phyloP scores from a whole-genome alignment of 2,329 filamentous ascomycete genomes.

The Xylariaceae sp. region DNA sequence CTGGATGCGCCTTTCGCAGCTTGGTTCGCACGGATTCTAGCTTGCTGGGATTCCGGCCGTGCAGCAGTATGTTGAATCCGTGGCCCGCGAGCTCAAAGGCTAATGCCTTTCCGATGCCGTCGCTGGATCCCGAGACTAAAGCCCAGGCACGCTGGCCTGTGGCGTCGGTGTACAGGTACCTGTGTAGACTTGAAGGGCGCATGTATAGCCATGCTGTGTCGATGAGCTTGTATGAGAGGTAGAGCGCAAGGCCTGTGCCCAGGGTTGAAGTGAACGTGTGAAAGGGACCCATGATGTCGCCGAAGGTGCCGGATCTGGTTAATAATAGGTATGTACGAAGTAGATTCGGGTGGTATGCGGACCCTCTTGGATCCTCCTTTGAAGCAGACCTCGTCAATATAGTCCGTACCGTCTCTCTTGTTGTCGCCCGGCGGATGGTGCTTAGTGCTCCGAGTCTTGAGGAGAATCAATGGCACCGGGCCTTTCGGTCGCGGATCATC shows the following conservation, averaged over 20 bases:
- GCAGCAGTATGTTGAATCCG: slow-evolving; percentile 54
- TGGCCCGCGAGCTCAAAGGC: slow-evolving; percentile 43
- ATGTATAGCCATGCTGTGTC: slow-evolving; percentile 19
- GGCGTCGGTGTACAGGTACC: slow-evolving; percentile 23
- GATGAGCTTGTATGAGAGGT: slow-evolving; percentile 14
- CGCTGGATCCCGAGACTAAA: slow-evolving; percentile 47
- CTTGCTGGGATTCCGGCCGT: slow-evolving; percentile 46
- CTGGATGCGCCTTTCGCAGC: slow-evolving; percentile 37
- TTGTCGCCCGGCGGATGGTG: too few species aligned
- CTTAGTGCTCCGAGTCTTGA: too few species aligned
- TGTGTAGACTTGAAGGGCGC: slow-evolving; percentile 17
- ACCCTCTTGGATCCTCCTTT: too few species aligned
- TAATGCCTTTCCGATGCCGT: slow-evolving; percentile 49
- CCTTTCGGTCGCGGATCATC: too few species aligned
- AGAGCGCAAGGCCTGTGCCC: slow-evolving; percentile 20
- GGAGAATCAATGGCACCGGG: too few species aligned
- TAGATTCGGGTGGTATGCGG: too few species aligned
- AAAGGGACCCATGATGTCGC: slow-evolving; percentile 9
- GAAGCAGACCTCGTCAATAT: too few species aligned
- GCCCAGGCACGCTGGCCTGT: slow-evolving; percentile 36
- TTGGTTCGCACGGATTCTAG: slow-evolving; percentile 37
- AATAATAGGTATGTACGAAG: too few species aligned
- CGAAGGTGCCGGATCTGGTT: too few species aligned
- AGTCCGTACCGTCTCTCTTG: too few species aligned
- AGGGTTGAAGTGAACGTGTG: slow-evolving; percentile 15